These are phyloP conservation scores for Monilinia vaccinii-corymbosi DNA, from an alignment of 2,329 filamentous ascomycete species.

Conservation along the genomic window DNA sequence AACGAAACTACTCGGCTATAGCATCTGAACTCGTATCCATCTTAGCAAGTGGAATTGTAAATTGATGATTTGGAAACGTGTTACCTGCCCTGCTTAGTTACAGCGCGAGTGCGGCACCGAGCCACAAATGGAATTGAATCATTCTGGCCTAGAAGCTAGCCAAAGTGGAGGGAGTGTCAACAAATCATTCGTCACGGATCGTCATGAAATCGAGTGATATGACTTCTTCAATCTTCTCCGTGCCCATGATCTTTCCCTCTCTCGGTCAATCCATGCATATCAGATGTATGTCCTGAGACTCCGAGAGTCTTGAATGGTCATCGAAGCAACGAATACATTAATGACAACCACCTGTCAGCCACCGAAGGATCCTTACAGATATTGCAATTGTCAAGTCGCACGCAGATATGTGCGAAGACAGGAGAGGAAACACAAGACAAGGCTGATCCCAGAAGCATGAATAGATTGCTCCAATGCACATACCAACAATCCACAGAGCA, in stretches of 20 bases:
- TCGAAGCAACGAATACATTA: background rate
- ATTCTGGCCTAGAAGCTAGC: background rate
- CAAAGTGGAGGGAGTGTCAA: background rate
- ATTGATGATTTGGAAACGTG: background rate
- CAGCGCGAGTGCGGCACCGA: background rate
- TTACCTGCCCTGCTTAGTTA: background rate
- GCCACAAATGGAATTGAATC: background rate
- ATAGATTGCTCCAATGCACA: slow-evolving; percentile 8
- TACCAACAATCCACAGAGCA: slow-evolving; percentile 1
- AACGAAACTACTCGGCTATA: background rate
- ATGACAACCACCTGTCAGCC: background rate
- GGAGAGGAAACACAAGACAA: slow-evolving; percentile 1
- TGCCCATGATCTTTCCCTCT: background rate
- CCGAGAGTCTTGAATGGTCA: too few species aligned
- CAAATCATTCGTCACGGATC: background rate
- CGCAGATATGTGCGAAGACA: slow-evolving; percentile 3
- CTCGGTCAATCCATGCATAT: background rate
- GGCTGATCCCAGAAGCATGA: slow-evolving; percentile 10
- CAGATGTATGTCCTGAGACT: background rate
- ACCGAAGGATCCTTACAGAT: slow-evolving; percentile 6
- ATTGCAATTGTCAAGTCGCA: background rate
- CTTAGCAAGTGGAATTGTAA: background rate
- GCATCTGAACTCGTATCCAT: background rate
- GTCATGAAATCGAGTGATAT: background rate
- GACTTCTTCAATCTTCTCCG: background rate